phyloP scores from a whole-genome alignment of 257 asterid genomes.

The Scutellaria baicalensis region DNA sequence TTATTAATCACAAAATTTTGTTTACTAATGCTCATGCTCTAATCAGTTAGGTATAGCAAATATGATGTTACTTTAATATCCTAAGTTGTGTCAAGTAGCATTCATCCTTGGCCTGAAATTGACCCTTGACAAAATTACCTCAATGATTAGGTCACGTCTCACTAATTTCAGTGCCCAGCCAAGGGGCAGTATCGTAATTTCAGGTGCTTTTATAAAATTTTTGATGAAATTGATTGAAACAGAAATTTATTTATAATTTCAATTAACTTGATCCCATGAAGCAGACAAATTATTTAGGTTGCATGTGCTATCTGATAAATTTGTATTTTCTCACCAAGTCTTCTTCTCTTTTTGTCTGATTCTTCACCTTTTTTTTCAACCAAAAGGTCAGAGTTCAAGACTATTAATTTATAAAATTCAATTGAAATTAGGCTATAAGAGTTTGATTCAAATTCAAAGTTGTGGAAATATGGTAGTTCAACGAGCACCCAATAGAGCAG shows the following conservation, averaged over 20 bases:
- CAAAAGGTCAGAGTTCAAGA: conserved; percentile 36
- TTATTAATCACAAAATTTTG: too few relatives aligned
- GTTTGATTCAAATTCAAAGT: conserved; percentile 15
- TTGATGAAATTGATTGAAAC: conserved; percentile 6
- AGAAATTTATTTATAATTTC: background rate
- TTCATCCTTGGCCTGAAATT: conserved; percentile 9
- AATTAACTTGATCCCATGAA: conserved; percentile 2
- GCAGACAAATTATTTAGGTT: conserved; percentile 22
- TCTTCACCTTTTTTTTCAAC: conserved; percentile 24
- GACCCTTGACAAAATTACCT: conserved; percentile 11
- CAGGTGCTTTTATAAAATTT: background rate
- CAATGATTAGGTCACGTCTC: conserved; percentile 33
- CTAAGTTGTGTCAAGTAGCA: background rate
- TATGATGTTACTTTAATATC: background rate
- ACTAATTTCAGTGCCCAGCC: conserved; percentile 30
- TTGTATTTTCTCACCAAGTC: conserved; percentile 51
- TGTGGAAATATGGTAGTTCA: conserved; percentile 35
- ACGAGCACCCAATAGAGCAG: conserved; percentile 28
- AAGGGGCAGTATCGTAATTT: conserved; percentile 17
- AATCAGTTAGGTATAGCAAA: conserved; percentile 12
- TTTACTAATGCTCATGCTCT: too few relatives aligned
- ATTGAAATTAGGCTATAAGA: background rate
- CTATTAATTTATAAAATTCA: background rate
- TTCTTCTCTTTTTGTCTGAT: conserved; percentile 27
- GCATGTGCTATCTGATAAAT: conserved; percentile 56